Percentiles rank a stretch among this genome's conserved stretches.
These are phyloP conservation scores for Pichia kudriavzevii DNA, from an alignment of 1,139 yeast species.

Conservation along the genomic window DNA sequence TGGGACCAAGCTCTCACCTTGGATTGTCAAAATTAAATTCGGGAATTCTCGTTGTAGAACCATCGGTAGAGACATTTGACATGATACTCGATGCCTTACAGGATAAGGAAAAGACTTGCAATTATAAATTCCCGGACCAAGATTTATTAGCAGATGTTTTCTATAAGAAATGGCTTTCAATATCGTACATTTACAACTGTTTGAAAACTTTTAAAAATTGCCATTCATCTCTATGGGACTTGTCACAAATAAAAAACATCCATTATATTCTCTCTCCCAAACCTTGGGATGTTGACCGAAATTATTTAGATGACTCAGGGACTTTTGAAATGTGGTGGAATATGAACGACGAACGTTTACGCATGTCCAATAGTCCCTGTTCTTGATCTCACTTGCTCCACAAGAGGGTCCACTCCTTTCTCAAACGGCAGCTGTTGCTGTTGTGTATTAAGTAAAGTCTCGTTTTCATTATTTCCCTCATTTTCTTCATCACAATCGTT, in stretches of 20 bases:
- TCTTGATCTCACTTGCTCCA: slow-evolving; percentile 18
- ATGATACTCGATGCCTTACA: slow-evolving; percentile 33
- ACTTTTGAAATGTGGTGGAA: slow-evolving; percentile 37
- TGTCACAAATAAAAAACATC: slow-evolving; percentile 40
- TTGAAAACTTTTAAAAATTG: slow-evolving; percentile 39
- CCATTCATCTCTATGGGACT: slow-evolving; percentile 41
- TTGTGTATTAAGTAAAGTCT: too few species aligned
- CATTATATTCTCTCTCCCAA: slow-evolving; percentile 50
- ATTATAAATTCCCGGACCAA: slow-evolving; percentile 50
- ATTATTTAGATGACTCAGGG: slow-evolving; percentile 23
- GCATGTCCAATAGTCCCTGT: slow-evolving; percentile 14
- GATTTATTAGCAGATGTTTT: slow-evolving; percentile 47
- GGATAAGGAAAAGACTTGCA: slow-evolving; percentile 29
- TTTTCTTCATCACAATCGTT: too few species aligned
- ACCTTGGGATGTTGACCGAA: slow-evolving; percentile 44
- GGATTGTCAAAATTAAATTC: slow-evolving; percentile 47
- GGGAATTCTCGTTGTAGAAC: slow-evolving; percentile 44
- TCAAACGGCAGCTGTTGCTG: slow-evolving; percentile 1
- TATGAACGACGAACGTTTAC: slow-evolving; percentile 32
- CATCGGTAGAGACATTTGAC: slow-evolving; percentile 31
- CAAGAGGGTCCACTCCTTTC: slow-evolving; percentile 1
- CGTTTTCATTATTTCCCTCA: too few species aligned
- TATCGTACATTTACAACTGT: slow-evolving; percentile 46
- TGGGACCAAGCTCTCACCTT: slow-evolving; percentile 35
- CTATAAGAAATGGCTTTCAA: slow-evolving; percentile 38